Base-by-base conservation (phyloP, 371 early-diverging fungal genomes). In the Rhizomucor miehei region DNA sequence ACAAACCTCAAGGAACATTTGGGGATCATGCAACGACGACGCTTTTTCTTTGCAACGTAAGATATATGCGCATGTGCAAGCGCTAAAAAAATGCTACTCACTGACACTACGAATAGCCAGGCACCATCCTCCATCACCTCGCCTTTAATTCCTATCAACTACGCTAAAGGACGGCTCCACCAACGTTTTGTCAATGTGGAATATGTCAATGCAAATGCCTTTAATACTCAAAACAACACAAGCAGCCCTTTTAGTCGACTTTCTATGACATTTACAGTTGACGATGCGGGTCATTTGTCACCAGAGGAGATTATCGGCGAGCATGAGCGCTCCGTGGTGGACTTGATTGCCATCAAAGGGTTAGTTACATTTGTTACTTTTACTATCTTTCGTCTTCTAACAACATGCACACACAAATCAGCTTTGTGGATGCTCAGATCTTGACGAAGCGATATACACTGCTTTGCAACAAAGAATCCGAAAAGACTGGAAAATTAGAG, bases 391-490 rank as follows among this genome's bases (percentile, higher is more conserved):
- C 20, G 3, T 11, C 24, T 17, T 25, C 8, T 29, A 16, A 38
- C 25, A 23, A 9, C 8, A 19, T 24, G 21, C 11, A 12, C 2
- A 8, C 3, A 29, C 29, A 6, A 9, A 39, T 6, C 62, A 71
- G 71, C 14, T 24, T 54, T 35, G 50, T 73, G 3, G 75, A 74
- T 60, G 51, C 60, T n/a, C 71, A 69, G 2, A 41, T 74, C 20
- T 47, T 55, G 34, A 71, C 75, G 19, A 67, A 60, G 19, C 46
- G 55, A 21, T 58, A 44, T 11, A 35, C 48, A 2, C 36, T 56
- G 10, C 63, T 58, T 21, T 34, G 24, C 46, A 20, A 40, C 11
- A 16, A 48, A 6, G 41, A 59, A 20, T 17, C 6, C 10, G 8
- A 43, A 2, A 34, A 43, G 17, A 48, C 59, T 16, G 37, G 21